Evolutionary conservation across 176 grass and related monocot species (phyloP).

Genomic region (Zoysia pacifica): DNA sequence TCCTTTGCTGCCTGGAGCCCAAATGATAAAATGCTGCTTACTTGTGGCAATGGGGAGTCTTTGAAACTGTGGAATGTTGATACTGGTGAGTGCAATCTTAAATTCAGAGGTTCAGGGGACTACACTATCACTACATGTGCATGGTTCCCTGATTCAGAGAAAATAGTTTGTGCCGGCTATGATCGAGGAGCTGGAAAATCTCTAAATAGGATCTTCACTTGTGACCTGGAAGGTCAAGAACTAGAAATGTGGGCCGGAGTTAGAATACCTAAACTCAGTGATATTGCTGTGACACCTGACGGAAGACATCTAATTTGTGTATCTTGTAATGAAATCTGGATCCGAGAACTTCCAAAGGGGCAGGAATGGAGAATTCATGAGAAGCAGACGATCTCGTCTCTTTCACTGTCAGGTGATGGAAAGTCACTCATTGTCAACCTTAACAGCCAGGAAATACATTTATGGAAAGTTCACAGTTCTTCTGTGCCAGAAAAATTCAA

Average conservation of each 20-base stretch:
- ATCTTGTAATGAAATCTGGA: slow-evolving; percentile 72
- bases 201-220: slow-evolving; percentile 79
- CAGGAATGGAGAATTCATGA: slow-evolving; percentile 76
- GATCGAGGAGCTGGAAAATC: slow-evolving; percentile 46
- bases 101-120: slow-evolving; percentile 44
- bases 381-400: slow-evolving; percentile 63
- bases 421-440: slow-evolving; percentile 80
- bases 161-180: slow-evolving; percentile 82
- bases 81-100: slow-evolving; percentile 67
- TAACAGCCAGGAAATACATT: slow-evolving; percentile 92
- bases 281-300: slow-evolving; percentile 82
- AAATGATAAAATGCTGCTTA: slow-evolving; percentile 81
- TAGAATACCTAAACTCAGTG: slow-evolving; percentile 92
- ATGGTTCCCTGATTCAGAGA: slow-evolving; percentile 91
- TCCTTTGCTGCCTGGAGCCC: slow-evolving; percentile 92
- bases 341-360: slow-evolving; percentile 73
- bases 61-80: slow-evolving; percentile 83
- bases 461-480: slow-evolving; percentile 68
- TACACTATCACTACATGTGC: slow-evolving; percentile 69
- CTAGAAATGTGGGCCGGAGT: slow-evolving; percentile 82
- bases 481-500: slow-evolving; percentile 62
- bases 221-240: slow-evolving; percentile 76
- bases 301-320: slow-evolving; percentile 68
- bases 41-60: slow-evolving; percentile 68
- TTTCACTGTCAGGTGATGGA: slow-evolving; percentile 89